phyloP scores from a whole-genome alignment of 2,329 filamentous ascomycete genomes.

The Cladosporium sp. region DNA sequence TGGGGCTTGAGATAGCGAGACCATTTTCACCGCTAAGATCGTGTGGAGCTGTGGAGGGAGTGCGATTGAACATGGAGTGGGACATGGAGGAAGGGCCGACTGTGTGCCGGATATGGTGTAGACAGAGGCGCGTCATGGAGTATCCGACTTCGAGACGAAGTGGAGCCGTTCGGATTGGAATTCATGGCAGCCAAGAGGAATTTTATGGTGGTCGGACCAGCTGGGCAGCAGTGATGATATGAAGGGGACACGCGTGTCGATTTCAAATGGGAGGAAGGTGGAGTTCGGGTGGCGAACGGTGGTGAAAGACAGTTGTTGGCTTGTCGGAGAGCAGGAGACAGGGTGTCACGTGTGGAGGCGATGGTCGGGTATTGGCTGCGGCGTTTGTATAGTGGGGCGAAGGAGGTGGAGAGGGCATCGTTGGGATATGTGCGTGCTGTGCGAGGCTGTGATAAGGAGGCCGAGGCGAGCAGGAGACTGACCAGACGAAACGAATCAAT shows the following conservation, averaged over 20 bases:
- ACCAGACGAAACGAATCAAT: neutral
- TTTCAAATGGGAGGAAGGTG: neutral
- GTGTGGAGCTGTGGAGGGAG: conserved; percentile 12
- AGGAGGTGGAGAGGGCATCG: conserved; percentile 2
- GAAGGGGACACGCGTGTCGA: neutral
- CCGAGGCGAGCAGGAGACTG: neutral
- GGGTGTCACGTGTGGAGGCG: conserved; percentile 9
- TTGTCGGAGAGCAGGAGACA: neutral
- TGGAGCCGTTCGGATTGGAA: conserved; percentile 3
- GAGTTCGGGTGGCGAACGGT: neutral
- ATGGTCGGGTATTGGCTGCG: conserved; percentile 5
- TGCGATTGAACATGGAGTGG: neutral
- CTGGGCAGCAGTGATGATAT: neutral
- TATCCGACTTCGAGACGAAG: conserved; percentile 1
- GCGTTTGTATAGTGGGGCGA: neutral
- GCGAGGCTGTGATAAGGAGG: neutral
- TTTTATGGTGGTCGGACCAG: conserved; percentile 2
- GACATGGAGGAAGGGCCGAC: conserved; percentile 6
- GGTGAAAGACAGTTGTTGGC: neutral
- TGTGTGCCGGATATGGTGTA: neutral
- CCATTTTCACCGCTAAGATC: neutral
- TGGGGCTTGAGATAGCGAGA: neutral
- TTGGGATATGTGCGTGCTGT: neutral
- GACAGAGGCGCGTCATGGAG: neutral
- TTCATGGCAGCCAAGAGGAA: conserved; percentile 12